Percentiles rank a stretch among this genome's conserved stretches.
phyloP scores from a whole-genome alignment of 192 early-diverging fungal genomes.

The Umbelopsis vinacea region DNA sequence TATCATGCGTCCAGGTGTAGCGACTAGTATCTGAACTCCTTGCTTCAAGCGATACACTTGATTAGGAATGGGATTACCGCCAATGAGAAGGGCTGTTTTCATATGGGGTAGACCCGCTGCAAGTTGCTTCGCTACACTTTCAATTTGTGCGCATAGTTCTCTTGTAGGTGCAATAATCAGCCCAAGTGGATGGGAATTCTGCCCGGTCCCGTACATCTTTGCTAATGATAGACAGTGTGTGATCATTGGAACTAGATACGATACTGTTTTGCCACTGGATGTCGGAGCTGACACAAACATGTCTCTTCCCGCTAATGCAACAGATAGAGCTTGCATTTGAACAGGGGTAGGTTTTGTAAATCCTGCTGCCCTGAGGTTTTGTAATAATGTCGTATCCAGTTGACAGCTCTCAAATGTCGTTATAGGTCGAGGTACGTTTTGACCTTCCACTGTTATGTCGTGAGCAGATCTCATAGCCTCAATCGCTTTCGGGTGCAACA shows the following conservation, averaged over 20 bases:
- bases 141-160: conserved; percentile 57
- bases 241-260: conserved; percentile 53
- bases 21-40: conserved; percentile 59
- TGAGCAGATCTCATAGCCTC: conserved; percentile 37
- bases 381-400: conserved; percentile 40
- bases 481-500: conserved; percentile 17
- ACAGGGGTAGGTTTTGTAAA: conserved; percentile 62
- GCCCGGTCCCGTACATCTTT: conserved; percentile 23
- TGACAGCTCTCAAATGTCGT: conserved; percentile 47
- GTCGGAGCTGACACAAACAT: conserved; percentile 55
- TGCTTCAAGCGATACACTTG: conserved; percentile 56
- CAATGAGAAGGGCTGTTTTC: conserved; percentile 58
- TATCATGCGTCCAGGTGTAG: conserved; percentile 60
- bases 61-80: conserved; percentile 57
- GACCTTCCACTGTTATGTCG: conserved; percentile 46
- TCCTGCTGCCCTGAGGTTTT: conserved; percentile 38
- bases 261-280: conserved; percentile 56
- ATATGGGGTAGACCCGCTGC: conserved; percentile 48
- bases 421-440: conserved; percentile 47
- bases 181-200: conserved; percentile 42
- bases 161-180: conserved; percentile 57
- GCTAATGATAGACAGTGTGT: conserved; percentile 40
- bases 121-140: conserved; percentile 43
- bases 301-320: conserved; percentile 51
- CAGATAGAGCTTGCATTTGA: conserved; percentile 67